These are phyloP conservation scores for Stephania japonica DNA, from an alignment of 164 flowering plant genomes.

Conservation along the genomic window DNA sequence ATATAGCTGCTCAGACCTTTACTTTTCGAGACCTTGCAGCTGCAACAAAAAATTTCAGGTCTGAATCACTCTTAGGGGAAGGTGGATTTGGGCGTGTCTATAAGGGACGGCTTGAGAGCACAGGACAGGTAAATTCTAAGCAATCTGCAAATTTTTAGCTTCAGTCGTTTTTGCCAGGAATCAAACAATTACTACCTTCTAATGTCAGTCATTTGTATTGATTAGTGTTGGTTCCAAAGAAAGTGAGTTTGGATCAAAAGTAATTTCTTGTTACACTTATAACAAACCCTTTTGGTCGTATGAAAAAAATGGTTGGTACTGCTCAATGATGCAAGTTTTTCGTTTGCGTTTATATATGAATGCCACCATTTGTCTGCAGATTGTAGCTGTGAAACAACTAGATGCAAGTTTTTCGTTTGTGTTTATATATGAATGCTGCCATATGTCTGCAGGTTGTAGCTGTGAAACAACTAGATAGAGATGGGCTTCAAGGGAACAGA, in stretches of 20 bases:
- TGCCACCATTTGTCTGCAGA: constrained; percentile 15
- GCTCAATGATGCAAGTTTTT: neutral
- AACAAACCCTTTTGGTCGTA: too few species aligned
- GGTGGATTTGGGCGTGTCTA: constrained; percentile 44
- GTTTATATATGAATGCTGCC: neutral
- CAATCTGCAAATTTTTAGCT: neutral
- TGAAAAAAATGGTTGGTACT: too few species aligned
- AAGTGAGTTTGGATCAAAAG: neutral
- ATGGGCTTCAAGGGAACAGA: constrained; percentile 40
- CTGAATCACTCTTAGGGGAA: constrained; percentile 32
- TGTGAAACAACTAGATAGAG: constrained; percentile 33
- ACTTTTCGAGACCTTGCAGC: constrained; percentile 36
- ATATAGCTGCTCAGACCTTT: constrained; percentile 31
- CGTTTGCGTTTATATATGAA: neutral
- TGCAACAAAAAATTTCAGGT: constrained; percentile 33
- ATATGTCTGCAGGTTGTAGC: constrained; percentile 28
- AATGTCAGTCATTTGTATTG: neutral
- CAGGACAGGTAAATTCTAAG: constrained; percentile 26
- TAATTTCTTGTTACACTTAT: neutral
- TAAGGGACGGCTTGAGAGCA: constrained; percentile 32
- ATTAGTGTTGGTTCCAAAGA: neutral
- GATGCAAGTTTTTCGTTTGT: constrained; percentile 9
- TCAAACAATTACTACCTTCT: neutral
- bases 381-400: constrained; percentile 36
- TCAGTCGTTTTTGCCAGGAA: too few species aligned